Evolutionary conservation across 306 rosid genomes (phyloP).

Genomic region (Cicer pinnatifidum): DNA sequence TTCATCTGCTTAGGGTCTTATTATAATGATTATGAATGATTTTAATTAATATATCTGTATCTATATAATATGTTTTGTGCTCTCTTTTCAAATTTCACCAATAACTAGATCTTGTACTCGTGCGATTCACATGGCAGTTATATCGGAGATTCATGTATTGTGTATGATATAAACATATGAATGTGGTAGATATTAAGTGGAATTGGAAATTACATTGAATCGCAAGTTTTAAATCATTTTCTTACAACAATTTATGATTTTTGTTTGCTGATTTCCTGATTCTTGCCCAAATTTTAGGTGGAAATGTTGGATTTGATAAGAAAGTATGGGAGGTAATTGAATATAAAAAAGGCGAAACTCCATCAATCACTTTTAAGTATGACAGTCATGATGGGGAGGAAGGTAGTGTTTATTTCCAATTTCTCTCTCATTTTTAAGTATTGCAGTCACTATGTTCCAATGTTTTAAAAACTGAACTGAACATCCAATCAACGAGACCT

Average conservation of each 20-base stretch:
- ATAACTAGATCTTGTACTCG: not conserved
- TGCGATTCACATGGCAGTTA: not conserved
- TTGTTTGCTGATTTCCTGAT: constrained; percentile 27
- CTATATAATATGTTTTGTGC: not conserved
- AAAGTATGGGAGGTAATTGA: constrained; percentile 82
- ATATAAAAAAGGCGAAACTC: constrained; percentile 62
- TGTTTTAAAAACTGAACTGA: too few species aligned
- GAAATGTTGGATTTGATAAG: constrained; percentile 84
- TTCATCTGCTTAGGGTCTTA: too few species aligned
- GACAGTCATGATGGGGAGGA: constrained; percentile 85
- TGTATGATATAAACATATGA: not conserved
- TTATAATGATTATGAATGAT: too few species aligned
- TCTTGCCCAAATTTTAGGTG: constrained; percentile 59
- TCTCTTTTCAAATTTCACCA: not conserved
- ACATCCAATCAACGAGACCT: too few species aligned
- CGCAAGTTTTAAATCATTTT: not conserved
- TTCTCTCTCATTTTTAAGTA: not conserved
- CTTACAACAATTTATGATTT: not conserved
- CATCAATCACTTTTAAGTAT: constrained; percentile 78
- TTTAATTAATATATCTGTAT: too few species aligned
- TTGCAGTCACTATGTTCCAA: not conserved
- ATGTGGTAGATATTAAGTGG: not conserved
- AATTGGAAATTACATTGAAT: constrained; percentile 7
- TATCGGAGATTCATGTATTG: not conserved
- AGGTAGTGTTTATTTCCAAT: constrained; percentile 56